Conservation (phyloP, 768 basidiomycete genomes). For the Boletus tylopilopsis region DNA sequence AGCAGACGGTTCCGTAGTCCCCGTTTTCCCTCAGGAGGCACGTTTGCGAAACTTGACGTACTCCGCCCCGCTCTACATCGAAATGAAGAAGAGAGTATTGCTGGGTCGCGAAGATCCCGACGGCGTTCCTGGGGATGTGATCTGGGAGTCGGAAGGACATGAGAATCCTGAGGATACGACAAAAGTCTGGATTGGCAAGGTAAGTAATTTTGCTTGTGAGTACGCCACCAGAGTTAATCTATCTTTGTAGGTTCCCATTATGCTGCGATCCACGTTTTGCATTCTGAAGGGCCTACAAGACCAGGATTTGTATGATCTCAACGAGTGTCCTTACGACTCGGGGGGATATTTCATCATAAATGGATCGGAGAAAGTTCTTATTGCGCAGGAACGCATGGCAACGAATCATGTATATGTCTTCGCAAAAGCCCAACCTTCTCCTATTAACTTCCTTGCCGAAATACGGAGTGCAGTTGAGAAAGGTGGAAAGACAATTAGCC, state of each 20-base stretch:
- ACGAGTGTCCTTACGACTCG: slow-evolving; percentile 98
- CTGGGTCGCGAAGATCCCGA: slow-evolving; percentile 79
- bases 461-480: slow-evolving; percentile 97
- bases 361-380: slow-evolving; percentile 99
- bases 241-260: slow-evolving; percentile 81
- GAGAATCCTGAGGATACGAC: slow-evolving; percentile 60
- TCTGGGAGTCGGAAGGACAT: slow-evolving; percentile 72
- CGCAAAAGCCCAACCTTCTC: slow-evolving; percentile 94
- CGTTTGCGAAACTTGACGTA: slow-evolving; percentile 93
- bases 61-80: slow-evolving; percentile 92
- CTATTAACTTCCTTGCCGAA: slow-evolving; percentile 93
- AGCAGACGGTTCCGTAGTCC: slow-evolving; percentile 89
- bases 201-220: slow-evolving; percentile 30
- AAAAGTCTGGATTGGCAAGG: slow-evolving; percentile 96
- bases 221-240: slow-evolving; percentile 12
- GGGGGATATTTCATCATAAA: slow-evolving; percentile 99
- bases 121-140: slow-evolving; percentile 73
- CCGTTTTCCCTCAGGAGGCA: slow-evolving; percentile 96
- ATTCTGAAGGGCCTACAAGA: slow-evolving; percentile 79
- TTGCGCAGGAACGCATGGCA: slow-evolving; percentile 99
- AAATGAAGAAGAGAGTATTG: slow-evolving; percentile 86
- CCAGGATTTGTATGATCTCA: slow-evolving; percentile 81
- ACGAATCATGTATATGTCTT: slow-evolving; percentile 99
- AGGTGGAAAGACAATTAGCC: slow-evolving; percentile 96
- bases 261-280: slow-evolving; percentile 95